A percentile compares a stretch with the other conserved stretches of the same genome.
Evolutionary conservation across 495 filamentous ascomycete genomes (phyloP).

Genomic region (Daldinia concentrica): DNA sequence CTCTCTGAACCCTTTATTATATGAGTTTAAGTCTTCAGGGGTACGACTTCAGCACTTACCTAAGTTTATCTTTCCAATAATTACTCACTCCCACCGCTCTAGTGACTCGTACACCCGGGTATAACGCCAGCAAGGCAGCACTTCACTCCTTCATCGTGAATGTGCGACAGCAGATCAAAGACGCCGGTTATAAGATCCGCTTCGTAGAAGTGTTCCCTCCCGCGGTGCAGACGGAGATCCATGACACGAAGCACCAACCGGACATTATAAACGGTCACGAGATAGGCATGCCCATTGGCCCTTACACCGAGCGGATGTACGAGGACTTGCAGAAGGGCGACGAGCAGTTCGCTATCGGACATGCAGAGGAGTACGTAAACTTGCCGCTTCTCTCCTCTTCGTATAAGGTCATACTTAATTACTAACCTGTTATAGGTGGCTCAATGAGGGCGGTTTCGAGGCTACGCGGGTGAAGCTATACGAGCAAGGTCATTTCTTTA

Average conservation of each 20-base stretch:
- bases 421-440: slow-evolving; percentile 9
- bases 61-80: background rate
- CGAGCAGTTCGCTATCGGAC: slow-evolving; percentile 43
- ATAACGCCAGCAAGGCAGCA: slow-evolving; percentile 63
- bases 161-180: slow-evolving; percentile 63
- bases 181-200: slow-evolving; percentile 52
- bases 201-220: slow-evolving; percentile 70
- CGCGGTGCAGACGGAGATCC: slow-evolving; percentile 67
- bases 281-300: slow-evolving; percentile 65
- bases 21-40: background rate
- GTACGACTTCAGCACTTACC: no score
- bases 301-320: slow-evolving; percentile 63
- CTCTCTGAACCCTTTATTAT: background rate
- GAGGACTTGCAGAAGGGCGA: slow-evolving; percentile 60
- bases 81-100: background rate
- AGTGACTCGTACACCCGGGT: slow-evolving; percentile 52
- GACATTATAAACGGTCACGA: slow-evolving; percentile 48
- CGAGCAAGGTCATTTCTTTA: slow-evolving; percentile 21
- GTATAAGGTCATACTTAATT: background rate
- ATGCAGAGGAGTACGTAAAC: slow-evolving; percentile 14
- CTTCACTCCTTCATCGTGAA: slow-evolving; percentile 59
- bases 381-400: background rate
- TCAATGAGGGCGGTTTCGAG: slow-evolving; percentile 35
- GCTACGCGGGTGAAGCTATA: slow-evolving; percentile 21
- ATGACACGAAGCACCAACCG: slow-evolving; percentile 57